Percentiles rank a stretch among this genome's conserved stretches.
Conservation (phyloP, 768 basidiomycete genomes). For the Filobasidium wieringae region DNA sequence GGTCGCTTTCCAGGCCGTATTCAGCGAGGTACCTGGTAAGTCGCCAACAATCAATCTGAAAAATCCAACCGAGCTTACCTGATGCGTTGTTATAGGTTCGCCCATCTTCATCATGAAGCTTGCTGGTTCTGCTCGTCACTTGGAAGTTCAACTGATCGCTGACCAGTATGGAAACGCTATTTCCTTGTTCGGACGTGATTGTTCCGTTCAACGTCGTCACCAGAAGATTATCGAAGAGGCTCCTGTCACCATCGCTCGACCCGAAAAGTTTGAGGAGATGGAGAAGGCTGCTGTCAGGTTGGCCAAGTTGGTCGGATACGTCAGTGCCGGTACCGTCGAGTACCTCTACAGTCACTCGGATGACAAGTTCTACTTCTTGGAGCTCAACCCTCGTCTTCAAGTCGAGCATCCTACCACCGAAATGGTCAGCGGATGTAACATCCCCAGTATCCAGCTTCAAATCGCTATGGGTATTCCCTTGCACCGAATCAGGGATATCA, state of each 20-base stretch:
- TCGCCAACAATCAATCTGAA: background rate
- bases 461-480: conserved; percentile 96
- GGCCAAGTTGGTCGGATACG: conserved; percentile 97
- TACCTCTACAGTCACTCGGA: conserved; percentile 92
- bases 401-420: conserved; percentile 99
- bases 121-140: conserved; percentile 88
- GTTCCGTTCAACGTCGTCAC: conserved; percentile 96
- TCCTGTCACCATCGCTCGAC: conserved; percentile 90
- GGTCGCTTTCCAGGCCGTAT: conserved; percentile 85
- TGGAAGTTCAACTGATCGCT: conserved; percentile 95
- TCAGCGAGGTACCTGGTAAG: conserved; percentile 89
- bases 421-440: conserved; percentile 98
- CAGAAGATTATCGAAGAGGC: conserved; percentile 99
- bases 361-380: conserved; percentile 92
- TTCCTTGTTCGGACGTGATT: conserved; percentile 96
- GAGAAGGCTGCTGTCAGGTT: conserved; percentile 97
- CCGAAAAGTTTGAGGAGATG: conserved; percentile 89
- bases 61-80: background rate
- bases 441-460: conserved; percentile 93
- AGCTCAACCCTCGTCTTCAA: conserved; percentile 97
- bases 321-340: conserved; percentile 96
- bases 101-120: conserved; percentile 99
- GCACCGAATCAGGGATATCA: conserved; percentile 88
- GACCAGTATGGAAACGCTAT: conserved; percentile 99
- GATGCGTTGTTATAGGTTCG: conserved; percentile 51